A percentile compares a stretch with the other conserved stretches of the same genome.
These are phyloP conservation scores for Cercophora samala DNA, from an alignment of 495 filamentous ascomycete species.

Conservation along the genomic window DNA sequence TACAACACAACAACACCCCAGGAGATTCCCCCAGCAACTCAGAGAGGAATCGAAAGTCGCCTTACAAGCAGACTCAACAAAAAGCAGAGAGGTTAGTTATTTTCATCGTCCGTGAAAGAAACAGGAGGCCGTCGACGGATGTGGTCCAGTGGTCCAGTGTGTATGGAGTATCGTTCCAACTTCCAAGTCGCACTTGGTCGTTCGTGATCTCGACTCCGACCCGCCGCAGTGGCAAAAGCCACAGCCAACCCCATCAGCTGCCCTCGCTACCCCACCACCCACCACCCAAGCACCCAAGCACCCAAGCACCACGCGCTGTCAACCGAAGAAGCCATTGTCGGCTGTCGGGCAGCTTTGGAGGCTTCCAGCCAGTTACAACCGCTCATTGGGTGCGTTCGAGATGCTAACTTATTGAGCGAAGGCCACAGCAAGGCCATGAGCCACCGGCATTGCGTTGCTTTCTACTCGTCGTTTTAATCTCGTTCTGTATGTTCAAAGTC, in stretches of 20 bases:
- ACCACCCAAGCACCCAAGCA: too few relatives aligned
- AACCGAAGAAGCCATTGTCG: neutral
- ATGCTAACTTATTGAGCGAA: conserved; percentile 10
- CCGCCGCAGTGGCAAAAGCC: conserved; percentile 23
- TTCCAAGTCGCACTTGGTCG: neutral
- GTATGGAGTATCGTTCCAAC: too few relatives aligned
- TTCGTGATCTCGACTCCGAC: conserved; percentile 19
- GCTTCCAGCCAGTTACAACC: conserved; percentile 8
- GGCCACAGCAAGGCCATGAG: conserved; percentile 33
- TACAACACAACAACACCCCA: neutral
- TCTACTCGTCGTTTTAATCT: conserved; percentile 13
- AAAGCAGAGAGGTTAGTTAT: neutral
- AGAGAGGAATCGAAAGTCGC: neutral
- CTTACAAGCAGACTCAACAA: neutral
- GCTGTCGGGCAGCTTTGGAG: conserved; percentile 12
- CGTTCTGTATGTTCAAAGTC: neutral
- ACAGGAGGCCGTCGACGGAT: neutral
- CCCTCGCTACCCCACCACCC: conserved; percentile 12
- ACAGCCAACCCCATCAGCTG: conserved; percentile 22
- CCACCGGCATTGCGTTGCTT: conserved; percentile 25
- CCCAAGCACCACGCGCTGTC: conserved; percentile 1
- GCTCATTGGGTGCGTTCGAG: conserved; percentile 14
- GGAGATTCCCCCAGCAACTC: neutral
- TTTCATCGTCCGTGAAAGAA: too few relatives aligned
- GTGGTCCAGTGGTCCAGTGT: neutral